A percentile compares a stretch with the other conserved stretches of the same genome.
These are phyloP conservation scores for Salvia hispanica DNA, from an alignment of 257 asterid species.

Conservation along the genomic window DNA sequence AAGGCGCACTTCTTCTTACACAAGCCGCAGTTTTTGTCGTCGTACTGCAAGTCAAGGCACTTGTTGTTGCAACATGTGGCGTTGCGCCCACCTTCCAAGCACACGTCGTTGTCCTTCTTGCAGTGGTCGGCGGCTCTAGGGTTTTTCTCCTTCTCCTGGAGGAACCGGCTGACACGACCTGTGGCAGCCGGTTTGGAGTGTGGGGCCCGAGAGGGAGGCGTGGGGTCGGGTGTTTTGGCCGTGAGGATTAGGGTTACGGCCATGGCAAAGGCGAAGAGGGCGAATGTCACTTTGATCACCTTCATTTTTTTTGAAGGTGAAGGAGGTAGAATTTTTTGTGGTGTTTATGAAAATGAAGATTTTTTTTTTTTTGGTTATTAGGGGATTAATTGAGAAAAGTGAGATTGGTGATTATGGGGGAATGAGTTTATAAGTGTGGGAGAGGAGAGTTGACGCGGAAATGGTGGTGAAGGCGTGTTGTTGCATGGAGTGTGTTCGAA, in stretches of 20 bases:
- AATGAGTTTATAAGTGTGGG: slow-evolving; percentile 28
- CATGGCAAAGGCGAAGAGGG: slow-evolving; percentile 32
- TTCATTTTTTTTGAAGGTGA: slow-evolving; percentile 43
- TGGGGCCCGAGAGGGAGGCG: not conserved
- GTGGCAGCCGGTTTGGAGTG: not conserved
- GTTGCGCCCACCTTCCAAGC: slow-evolving; percentile 50
- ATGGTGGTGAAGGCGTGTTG: slow-evolving; percentile 29
- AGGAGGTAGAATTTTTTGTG: not conserved
- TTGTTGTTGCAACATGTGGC: slow-evolving; percentile 68
- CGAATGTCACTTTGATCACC: slow-evolving; percentile 39
- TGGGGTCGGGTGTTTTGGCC: slow-evolving; percentile 7
- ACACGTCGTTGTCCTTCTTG: slow-evolving; percentile 46
- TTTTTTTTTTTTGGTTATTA: no score
- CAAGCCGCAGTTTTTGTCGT: slow-evolving; percentile 56
- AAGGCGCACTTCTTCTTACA: slow-evolving; percentile 58
- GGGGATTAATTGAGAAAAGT: not conserved
- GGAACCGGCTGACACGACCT: slow-evolving; percentile 51
- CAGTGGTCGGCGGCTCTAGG: slow-evolving; percentile 68
- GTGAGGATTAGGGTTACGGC: slow-evolving; percentile 45
- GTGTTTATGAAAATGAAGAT: not conserved
- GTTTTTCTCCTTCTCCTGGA: slow-evolving; percentile 43
- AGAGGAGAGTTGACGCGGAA: slow-evolving; percentile 41
- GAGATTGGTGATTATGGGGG: slow-evolving; percentile 19
- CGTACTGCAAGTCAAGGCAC: slow-evolving; percentile 56
- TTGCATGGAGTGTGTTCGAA: slow-evolving; percentile 37